Evolutionary conservation across 1,139 yeast genomes (phyloP).

Genomic region (Protomyces lactucae-debilis): DNA sequence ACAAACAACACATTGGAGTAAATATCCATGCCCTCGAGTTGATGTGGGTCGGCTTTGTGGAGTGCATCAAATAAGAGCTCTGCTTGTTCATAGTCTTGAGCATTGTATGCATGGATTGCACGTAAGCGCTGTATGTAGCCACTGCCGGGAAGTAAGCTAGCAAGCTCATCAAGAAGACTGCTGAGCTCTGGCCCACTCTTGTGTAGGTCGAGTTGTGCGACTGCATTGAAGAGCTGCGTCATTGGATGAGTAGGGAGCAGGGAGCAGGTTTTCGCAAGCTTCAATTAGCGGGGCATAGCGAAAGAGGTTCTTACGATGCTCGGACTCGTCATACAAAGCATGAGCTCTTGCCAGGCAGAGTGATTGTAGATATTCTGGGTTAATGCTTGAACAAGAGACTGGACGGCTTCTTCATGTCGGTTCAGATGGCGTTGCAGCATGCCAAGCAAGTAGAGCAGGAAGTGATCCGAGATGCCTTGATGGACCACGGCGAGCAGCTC

Average conservation of each 20-base stretch:
- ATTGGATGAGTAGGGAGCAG: conserved; percentile 45
- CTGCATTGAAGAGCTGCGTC: conserved; percentile 65
- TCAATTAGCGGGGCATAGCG: neutral
- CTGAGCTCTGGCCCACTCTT: conserved; percentile 56
- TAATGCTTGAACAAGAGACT: conserved; percentile 46
- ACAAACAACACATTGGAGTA: conserved; percentile 92
- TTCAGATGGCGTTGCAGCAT: conserved; percentile 35
- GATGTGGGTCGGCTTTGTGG: conserved; percentile 69
- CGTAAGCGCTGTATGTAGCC: conserved; percentile 71
- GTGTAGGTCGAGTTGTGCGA: conserved; percentile 71
- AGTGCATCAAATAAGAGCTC: conserved; percentile 74
- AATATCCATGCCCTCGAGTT: conserved; percentile 84
- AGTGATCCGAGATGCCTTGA: conserved; percentile 46
- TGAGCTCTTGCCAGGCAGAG: conserved; percentile 88
- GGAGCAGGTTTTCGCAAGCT: conserved; percentile 29
- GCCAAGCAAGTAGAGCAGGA: conserved; percentile 56
- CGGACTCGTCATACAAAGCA: conserved; percentile 48
- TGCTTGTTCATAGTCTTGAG: conserved; percentile 65
- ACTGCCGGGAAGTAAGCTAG: conserved; percentile 61
- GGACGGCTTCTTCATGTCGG: conserved; percentile 7
- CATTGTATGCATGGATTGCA: conserved; percentile 75
- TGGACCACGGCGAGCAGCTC: conserved; percentile 37
- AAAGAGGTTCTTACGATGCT: conserved; percentile 39
- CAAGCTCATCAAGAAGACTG: conserved; percentile 48
- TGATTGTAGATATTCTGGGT: conserved; percentile 49